Evolutionary conservation across 805 yeast genomes (phyloP).

Genomic region (Nakazawaea pomicola): DNA sequence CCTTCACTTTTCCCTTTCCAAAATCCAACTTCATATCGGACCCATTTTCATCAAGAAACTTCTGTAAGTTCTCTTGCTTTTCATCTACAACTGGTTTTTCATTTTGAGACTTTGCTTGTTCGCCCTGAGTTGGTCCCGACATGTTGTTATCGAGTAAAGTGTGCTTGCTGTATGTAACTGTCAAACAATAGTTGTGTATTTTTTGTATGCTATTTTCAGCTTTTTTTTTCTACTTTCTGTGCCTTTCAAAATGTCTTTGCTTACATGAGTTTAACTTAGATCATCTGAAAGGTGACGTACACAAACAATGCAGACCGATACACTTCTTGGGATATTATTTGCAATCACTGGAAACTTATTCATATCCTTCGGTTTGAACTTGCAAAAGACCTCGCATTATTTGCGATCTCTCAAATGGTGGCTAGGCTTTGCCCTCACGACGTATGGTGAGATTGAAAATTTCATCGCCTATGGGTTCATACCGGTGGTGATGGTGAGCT

Average conservation of each 20-base stretch:
- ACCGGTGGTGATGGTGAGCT: slow-evolving; percentile 42
- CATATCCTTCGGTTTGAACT: slow-evolving; percentile 23
- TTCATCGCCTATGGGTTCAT: slow-evolving; percentile 45
- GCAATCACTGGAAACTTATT: slow-evolving; percentile 23
- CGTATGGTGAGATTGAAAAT: slow-evolving; percentile 41
- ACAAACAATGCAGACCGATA: slow-evolving; percentile 9
- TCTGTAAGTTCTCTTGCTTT: slow-evolving; percentile 1
- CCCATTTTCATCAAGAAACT: slow-evolving; percentile 6
- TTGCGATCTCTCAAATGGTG: slow-evolving; percentile 29
- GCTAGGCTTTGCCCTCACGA: slow-evolving; percentile 36
- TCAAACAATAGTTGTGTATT: not conserved
- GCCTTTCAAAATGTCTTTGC: not conserved
- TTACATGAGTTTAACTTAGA: too few relatives aligned
- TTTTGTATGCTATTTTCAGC: slow-evolving; percentile 1
- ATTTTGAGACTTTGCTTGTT: too few relatives aligned
- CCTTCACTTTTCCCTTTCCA: slow-evolving; percentile 2
- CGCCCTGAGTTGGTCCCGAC: too few relatives aligned
- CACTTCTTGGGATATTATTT: slow-evolving; percentile 20
- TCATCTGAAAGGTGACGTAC: too few relatives aligned
- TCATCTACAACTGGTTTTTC: not conserved
- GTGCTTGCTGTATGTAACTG: too few relatives aligned
- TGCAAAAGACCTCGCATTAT: slow-evolving; percentile 25
- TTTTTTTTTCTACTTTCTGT: slow-evolving; percentile 6
- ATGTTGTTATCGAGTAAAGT: too few relatives aligned
- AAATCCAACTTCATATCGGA: slow-evolving; percentile 7